Percentiles rank a stretch among this genome's conserved stretches.
phyloP scores from a whole-genome alignment of 2,329 filamentous ascomycete genomes.

The Penicillium paneum region DNA sequence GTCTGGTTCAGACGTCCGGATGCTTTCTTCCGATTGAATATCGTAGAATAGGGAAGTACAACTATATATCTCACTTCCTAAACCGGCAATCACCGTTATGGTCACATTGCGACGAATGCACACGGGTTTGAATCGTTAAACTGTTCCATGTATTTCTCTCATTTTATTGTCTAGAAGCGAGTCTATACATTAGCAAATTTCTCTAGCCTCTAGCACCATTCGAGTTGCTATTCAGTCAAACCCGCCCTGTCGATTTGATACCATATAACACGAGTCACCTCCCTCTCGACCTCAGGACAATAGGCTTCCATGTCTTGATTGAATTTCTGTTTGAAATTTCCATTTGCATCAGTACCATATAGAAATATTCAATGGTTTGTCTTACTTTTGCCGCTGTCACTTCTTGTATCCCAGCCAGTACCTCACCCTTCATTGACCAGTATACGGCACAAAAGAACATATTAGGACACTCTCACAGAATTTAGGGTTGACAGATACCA shows the following conservation, averaged over 20 bases:
- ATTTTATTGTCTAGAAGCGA: background rate
- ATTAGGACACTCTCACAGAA: background rate
- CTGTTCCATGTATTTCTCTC: background rate
- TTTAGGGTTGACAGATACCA: too few species aligned
- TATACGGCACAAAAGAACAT: slow-evolving; percentile 39
- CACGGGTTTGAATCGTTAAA: background rate
- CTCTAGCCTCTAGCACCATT: background rate
- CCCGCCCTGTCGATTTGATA: background rate
- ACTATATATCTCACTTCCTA: background rate
- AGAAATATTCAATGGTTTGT: background rate
- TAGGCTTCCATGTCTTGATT: too few species aligned
- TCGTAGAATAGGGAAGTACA: background rate
- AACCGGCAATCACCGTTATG: background rate
- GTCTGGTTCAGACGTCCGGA: background rate
- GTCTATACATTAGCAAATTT: background rate
- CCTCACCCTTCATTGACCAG: slow-evolving; percentile 16
- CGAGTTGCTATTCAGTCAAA: background rate
- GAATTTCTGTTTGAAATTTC: background rate
- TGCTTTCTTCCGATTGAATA: background rate
- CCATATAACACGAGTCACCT: background rate
- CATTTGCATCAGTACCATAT: background rate
- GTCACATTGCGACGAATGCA: background rate
- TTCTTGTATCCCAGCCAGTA: background rate
- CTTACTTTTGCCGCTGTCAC: background rate
- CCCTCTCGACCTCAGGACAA: background rate